A percentile compares a stretch with the other conserved stretches of the same genome.
phyloP scores from a whole-genome alignment of 2,329 filamentous ascomycete genomes.

The Botryosphaeria dothidea region DNA sequence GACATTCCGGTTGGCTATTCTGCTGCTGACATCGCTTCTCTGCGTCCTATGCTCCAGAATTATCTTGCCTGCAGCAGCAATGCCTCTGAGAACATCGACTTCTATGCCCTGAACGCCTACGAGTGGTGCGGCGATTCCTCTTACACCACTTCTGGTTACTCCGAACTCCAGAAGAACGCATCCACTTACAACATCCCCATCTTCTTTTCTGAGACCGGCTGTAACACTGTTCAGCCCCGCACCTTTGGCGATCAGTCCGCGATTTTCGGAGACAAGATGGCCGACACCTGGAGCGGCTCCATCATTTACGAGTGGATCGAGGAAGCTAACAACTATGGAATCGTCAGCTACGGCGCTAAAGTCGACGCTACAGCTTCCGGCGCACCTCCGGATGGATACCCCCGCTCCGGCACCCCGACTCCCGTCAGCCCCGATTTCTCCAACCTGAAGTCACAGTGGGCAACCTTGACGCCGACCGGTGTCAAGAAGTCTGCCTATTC shows the following conservation, averaged over 20 bases:
- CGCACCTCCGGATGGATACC: constrained; percentile 65
- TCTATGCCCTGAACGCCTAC: constrained; percentile 84
- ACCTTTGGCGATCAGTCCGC: constrained; percentile 72
- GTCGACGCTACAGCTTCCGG: constrained; percentile 47
- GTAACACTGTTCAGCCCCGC: constrained; percentile 63
- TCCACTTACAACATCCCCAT: constrained; percentile 77
- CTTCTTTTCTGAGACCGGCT: constrained; percentile 88
- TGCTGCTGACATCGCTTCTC: constrained; percentile 76
- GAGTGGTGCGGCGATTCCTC: constrained; percentile 55
- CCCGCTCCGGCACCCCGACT: constrained; percentile 70
- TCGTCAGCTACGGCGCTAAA: constrained; percentile 72
- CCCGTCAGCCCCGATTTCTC: constrained; percentile 74
- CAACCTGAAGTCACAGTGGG: constrained; percentile 78
- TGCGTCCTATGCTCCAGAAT: constrained; percentile 65
- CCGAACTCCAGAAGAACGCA: constrained; percentile 65
- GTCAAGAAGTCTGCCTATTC: constrained; percentile 67
- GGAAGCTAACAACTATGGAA: constrained; percentile 72
- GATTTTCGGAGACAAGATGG: constrained; percentile 76
- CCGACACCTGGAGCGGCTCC: constrained; percentile 69
- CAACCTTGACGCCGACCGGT: constrained; percentile 68
- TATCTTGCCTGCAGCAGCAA: constrained; percentile 80
- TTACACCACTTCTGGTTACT: constrained; percentile 69
- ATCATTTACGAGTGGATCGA: constrained; percentile 77
- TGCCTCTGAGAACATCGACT: constrained; percentile 68
- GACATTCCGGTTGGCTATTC: constrained; percentile 84